Base-by-base conservation (phyloP, 305 asterid species). In the Fraxinus xanthoxyloides region DNA sequence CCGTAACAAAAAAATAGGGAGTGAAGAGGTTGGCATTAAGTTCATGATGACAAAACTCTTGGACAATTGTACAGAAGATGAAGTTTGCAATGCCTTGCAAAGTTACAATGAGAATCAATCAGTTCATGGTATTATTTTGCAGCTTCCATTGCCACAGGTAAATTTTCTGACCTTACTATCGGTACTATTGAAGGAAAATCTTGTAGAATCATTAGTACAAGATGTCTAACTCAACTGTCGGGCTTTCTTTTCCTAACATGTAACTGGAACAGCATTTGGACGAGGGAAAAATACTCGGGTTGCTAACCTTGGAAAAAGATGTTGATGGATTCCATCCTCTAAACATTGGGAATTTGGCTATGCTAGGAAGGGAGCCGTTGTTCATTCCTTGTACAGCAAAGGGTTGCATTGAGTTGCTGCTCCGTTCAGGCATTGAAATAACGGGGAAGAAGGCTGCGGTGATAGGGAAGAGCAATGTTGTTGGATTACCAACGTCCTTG, bases 71-170 rank as follows among this genome's bases (percentile, higher is more conserved):
- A 85, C 86, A 1, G 92, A 91, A 89, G 81, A 46, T 78, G 94
- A 91, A 84, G 91, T 96, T 67, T 91, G 90, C 83, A 72, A 85
- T 83, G 92, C 88, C 80, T 82, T 94, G 88, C 76, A 82, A 79
- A 79, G 87, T 69, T 93, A 85, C 84, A 93, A 93, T 77, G 88
- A 88, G 84, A 92, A 94, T 86, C 89, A 93, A 79, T 90, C 93
- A 28, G 79, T 94, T 84, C 94, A 96, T 83, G 99, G 98, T 78
- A 87, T 94, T 82, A 85, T 96, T 77, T 92, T 94, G 83, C 99
- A 96, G 93, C 98, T 94, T 88, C 99, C 99, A 78, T 88, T 96
- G 85, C 98, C 99, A 59, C 90, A 87, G 91, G 98, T 94, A 86
- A 87, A 31, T 75, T 51, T 81, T 81, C 78, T 54, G 77, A 65